Conservation (phyloP, 208 protist species). For the Leishmania arabica region DNA sequence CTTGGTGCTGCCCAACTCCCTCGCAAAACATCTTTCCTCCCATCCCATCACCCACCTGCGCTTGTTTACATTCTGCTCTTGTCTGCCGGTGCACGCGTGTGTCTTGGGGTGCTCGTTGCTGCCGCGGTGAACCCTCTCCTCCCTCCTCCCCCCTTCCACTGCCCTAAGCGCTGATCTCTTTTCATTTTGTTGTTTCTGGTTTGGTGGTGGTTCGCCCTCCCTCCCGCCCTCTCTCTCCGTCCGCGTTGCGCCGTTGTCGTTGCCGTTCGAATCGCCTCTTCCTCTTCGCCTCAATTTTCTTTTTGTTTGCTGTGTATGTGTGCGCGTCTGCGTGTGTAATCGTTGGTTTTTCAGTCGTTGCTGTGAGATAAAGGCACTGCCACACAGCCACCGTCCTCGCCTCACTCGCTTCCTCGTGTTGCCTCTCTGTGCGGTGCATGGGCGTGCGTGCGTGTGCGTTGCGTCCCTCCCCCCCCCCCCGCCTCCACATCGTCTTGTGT, state of each 20-base stretch:
- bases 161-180: background rate
- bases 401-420: no score
- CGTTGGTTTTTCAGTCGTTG: no score
- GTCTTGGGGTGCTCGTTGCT: constrained; percentile 3
- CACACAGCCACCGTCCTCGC: no score
- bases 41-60: background rate
- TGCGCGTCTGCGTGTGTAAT: no score
- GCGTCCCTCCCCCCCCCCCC: no score
- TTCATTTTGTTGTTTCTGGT: background rate
- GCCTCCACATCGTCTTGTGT: background rate
- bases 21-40: background rate
- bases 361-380: no score
- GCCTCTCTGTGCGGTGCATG: no score
- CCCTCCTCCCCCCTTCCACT: background rate
- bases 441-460: no score
- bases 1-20: background rate
- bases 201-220: background rate
- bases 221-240: background rate
- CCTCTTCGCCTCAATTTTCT: background rate
- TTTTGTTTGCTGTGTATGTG: no score
- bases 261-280: background rate
- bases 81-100: constrained; percentile 1
- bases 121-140: background rate
- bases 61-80: no score
- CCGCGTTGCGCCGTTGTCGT: no score